These are phyloP conservation scores for Arthrocladium fulminans DNA, from an alignment of 2,329 filamentous ascomycete genomes.

Conservation along the genomic window DNA sequence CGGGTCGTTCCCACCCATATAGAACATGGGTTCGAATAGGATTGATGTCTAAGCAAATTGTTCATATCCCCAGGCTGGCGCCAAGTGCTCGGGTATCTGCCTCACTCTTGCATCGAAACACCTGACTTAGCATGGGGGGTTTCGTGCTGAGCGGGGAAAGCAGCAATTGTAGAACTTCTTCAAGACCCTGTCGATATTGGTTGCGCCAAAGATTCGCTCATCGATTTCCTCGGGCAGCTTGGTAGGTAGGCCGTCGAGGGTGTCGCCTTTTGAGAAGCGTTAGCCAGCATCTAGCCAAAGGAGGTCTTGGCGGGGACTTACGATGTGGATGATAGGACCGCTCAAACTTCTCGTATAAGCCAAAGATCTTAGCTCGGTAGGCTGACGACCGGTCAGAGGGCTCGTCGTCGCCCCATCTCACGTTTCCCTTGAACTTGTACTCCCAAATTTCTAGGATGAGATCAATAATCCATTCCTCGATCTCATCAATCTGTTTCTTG, in stretches of 20 bases:
- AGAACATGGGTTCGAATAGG: too few species aligned
- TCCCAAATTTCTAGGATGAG: constrained; percentile 5
- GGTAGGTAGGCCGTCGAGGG: neutral
- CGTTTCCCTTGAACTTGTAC: neutral
- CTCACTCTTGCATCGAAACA: neutral
- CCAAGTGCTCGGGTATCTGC: too few species aligned
- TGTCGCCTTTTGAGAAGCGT: neutral
- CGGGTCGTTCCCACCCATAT: too few species aligned
- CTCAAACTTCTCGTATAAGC: constrained; percentile 1
- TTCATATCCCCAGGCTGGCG: too few species aligned
- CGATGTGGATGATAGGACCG: neutral
- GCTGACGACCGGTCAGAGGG: neutral
- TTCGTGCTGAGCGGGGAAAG: neutral
- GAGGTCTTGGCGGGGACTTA: too few species aligned
- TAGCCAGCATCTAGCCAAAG: too few species aligned
- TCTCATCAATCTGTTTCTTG: neutral
- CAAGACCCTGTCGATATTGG: constrained; percentile 3
- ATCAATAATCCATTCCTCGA: constrained; percentile 4
- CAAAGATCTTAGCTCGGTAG: neutral
- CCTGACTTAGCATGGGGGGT: neutral
- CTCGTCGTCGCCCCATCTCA: constrained; percentile 1
- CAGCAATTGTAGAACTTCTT: constrained; percentile 6
- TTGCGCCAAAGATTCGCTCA: neutral
- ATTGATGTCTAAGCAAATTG: too few species aligned
- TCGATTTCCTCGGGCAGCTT: neutral